Evolutionary conservation across 495 filamentous ascomycete species (phyloP).

Genomic region (Mycothermus thermophilus): DNA sequence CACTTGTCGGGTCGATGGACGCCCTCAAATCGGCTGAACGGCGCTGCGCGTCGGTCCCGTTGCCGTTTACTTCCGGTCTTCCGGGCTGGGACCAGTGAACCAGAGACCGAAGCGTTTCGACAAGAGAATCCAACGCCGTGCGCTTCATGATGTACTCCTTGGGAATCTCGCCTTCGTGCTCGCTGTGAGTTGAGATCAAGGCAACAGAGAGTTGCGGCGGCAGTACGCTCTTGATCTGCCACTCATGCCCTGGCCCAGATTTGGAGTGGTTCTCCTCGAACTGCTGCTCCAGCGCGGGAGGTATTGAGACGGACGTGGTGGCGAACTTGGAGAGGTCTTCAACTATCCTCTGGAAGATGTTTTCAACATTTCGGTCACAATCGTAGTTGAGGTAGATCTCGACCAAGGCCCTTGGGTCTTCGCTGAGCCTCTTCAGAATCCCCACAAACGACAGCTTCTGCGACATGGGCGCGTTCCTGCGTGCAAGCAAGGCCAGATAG

Average conservation of each 20-base stretch:
- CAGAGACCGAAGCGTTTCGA: conserved; percentile 75
- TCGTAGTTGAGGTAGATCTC: conserved; percentile 99
- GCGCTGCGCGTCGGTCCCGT: conserved; percentile 37
- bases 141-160: conserved; percentile 80
- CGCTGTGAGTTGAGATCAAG: conserved; percentile 45
- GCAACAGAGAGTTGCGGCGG: conserved; percentile 75
- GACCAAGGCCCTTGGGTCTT: conserved; percentile 76
- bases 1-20: conserved; percentile 58
- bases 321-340: conserved; percentile 83
- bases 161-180: conserved; percentile 55
- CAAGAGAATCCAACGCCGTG: conserved; percentile 72
- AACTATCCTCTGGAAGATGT: conserved; percentile 90
- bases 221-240: conserved; percentile 70
- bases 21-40: conserved; percentile 61
- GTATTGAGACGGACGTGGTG: conserved; percentile 59
- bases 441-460: conserved; percentile 89
- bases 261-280: conserved; percentile 67
- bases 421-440: conserved; percentile 67
- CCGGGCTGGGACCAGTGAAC: conserved; percentile 84
- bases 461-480: conserved; percentile 67
- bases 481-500: conserved; percentile 85
- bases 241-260: conserved; percentile 45
- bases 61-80: conserved; percentile 43
- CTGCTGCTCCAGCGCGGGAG: conserved; percentile 61
- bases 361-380: conserved; percentile 87